phyloP scores from a whole-genome alignment of 495 filamentous ascomycete species.

The Aspergillus incahuasiensis region DNA sequence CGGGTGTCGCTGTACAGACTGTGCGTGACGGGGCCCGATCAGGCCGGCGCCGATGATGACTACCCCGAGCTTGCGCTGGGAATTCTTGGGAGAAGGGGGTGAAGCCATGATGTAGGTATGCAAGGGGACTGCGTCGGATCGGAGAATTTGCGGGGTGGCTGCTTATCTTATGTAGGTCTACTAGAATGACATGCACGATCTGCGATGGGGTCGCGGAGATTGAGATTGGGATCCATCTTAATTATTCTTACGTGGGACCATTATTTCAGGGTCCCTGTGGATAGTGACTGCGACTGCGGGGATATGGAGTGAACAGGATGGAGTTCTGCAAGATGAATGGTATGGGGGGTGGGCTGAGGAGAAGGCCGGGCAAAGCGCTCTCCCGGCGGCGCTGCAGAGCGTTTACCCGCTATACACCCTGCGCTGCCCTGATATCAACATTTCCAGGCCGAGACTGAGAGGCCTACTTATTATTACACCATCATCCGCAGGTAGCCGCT shows the following conservation, averaged over 20 bases:
- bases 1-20: slow-evolving; percentile 44
- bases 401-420: slow-evolving; percentile 3
- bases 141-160: no score
- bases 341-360: neutral
- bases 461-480: neutral
- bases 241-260: no score
- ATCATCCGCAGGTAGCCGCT: neutral
- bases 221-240: no score
- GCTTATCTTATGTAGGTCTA: no score
- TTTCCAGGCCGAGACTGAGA: neutral
- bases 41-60: slow-evolving; percentile 53
- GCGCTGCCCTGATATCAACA: neutral
- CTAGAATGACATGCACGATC: neutral
- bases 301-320: neutral
- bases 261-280: no score
- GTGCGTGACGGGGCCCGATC: slow-evolving; percentile 54
- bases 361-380: slow-evolving; percentile 12
- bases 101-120: no score
- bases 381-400: neutral
- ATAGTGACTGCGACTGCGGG: no score
- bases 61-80: slow-evolving; percentile 25
- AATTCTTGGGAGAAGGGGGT: no score
- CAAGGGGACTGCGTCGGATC: no score
- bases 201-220: neutral
- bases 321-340: neutral